These are phyloP conservation scores for Waitea zeae DNA, from an alignment of 1,284 basidiomycete species.

Conservation along the genomic window DNA sequence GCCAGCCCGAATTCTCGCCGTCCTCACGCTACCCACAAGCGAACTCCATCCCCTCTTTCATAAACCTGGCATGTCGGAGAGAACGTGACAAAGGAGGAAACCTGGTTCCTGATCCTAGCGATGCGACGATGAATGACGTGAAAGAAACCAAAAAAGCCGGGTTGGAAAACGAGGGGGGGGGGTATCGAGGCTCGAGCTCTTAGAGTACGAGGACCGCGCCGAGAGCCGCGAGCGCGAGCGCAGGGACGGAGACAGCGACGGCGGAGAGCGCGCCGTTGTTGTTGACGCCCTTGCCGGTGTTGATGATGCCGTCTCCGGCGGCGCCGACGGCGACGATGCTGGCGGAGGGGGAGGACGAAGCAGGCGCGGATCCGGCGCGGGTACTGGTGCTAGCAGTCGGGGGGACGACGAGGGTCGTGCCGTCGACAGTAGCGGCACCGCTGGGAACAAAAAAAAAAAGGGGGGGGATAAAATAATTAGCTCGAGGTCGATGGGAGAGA, in stretches of 20 bases:
- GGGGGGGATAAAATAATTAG: too few species aligned
- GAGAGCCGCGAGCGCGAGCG: slow-evolving; percentile 13
- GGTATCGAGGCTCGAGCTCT: slow-evolving; percentile 7
- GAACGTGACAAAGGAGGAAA: neutral
- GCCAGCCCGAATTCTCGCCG: too few species aligned
- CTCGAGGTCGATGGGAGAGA: too few species aligned
- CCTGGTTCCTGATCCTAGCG: neutral
- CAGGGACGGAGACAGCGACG: slow-evolving; percentile 11
- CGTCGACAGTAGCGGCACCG: neutral
- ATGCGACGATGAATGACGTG: too few species aligned
- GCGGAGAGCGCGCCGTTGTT: slow-evolving; percentile 12
- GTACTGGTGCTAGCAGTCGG: slow-evolving; percentile 4
- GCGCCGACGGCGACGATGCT: slow-evolving; percentile 23
- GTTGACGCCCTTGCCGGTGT: slow-evolving; percentile 10
- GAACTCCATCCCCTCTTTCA: too few species aligned
- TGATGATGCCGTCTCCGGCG: slow-evolving; percentile 31
- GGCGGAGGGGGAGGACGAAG: slow-evolving; percentile 8
- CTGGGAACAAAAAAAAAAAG: neutral
- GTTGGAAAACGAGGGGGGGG: too few species aligned
- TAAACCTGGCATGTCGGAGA: too few species aligned
- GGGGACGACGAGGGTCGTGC: slow-evolving; percentile 9
- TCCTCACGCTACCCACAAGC: too few species aligned
- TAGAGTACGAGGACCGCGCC: slow-evolving; percentile 11
- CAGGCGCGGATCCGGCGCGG: slow-evolving; percentile 7
- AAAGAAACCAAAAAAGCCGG: neutral